Evolutionary conservation across 2,329 filamentous ascomycete genomes (phyloP).

Genomic region (Raffaelea deltoideospora): DNA sequence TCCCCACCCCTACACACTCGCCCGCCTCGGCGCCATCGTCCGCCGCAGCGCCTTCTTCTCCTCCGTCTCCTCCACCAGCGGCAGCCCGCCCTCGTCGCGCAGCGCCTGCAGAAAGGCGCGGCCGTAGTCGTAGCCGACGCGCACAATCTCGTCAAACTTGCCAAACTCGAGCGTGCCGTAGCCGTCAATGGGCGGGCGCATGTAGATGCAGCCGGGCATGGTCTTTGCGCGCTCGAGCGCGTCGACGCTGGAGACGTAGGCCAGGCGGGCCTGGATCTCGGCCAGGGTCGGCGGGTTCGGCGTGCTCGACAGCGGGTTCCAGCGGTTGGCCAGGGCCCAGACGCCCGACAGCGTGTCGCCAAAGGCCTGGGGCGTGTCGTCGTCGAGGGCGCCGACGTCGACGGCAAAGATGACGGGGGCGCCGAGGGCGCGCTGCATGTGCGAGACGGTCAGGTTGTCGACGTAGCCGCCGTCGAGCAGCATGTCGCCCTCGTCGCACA

Average conservation of each 20-base stretch:
- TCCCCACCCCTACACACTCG: constrained; percentile 46
- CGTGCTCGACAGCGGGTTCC: constrained; percentile 83
- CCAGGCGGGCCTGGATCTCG: constrained; percentile 87
- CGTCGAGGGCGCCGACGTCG: constrained; percentile 85
- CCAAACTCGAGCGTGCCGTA: constrained; percentile 94
- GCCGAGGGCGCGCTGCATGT: constrained; percentile 92
- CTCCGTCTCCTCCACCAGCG: constrained; percentile 54
- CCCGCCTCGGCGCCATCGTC: constrained; percentile 65
- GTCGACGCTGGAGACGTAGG: constrained; percentile 90
- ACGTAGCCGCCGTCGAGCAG: constrained; percentile 92
- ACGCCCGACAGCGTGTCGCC: constrained; percentile 89
- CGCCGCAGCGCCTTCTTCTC: constrained; percentile 62
- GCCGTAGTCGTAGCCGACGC: constrained; percentile 75
- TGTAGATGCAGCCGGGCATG: constrained; percentile 83
- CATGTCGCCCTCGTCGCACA: constrained; percentile 96
- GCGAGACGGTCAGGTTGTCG: constrained; percentile 89
- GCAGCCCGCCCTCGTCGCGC: constrained; percentile 62
- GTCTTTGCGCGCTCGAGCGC: constrained; percentile 86
- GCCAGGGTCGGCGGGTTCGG: constrained; percentile 90
- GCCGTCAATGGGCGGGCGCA: constrained; percentile 84
- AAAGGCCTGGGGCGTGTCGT: constrained; percentile 80
- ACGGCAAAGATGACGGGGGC: constrained; percentile 91
- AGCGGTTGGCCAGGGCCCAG: constrained; percentile 89
- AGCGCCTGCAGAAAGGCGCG: constrained; percentile 64
- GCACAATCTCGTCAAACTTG: constrained; percentile 95